phyloP scores from a whole-genome alignment of 371 early-diverging fungal genomes.

The Funneliformis caledonium region DNA sequence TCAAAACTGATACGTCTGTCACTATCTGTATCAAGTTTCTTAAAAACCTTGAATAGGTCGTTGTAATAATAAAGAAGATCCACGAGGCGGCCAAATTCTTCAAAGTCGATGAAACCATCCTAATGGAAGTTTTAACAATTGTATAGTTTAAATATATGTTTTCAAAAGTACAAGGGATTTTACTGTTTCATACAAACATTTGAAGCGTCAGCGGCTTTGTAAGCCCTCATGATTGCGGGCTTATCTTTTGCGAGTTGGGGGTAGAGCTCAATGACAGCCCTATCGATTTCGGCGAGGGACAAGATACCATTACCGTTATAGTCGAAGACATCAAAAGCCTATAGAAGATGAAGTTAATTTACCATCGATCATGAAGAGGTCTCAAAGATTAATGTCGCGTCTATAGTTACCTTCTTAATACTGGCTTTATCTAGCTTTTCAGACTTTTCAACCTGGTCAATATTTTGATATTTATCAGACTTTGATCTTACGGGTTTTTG shows the following conservation, averaged over 20 bases:
- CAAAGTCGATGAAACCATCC: constrained; percentile 31
- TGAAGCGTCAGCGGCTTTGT: constrained; percentile 31
- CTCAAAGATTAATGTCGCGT: too few species aligned
- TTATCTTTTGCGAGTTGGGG: constrained; percentile 23
- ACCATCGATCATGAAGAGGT: too few species aligned
- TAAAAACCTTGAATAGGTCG: constrained; percentile 24
- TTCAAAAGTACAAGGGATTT: too few species aligned
- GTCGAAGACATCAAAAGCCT: constrained; percentile 27
- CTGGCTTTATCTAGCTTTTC: too few species aligned
- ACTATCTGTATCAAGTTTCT: constrained; percentile 27
- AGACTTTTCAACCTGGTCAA: too few species aligned
- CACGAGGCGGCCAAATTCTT: constrained; percentile 20
- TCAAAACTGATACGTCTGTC: constrained; percentile 33
- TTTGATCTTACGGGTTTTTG: too few species aligned
- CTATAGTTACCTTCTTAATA: too few species aligned
- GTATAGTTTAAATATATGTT: too few species aligned
- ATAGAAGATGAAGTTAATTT: background rate
- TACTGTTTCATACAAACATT: constrained; percentile 4
- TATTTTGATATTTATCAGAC: too few species aligned
- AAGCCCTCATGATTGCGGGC: constrained; percentile 37
- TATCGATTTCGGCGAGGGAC: constrained; percentile 33
- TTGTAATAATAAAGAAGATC: constrained; percentile 30
- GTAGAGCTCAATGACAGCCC: constrained; percentile 17
- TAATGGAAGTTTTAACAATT: background rate
- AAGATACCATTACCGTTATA: constrained; percentile 31